Evolutionary conservation across 2,329 filamentous ascomycete species (phyloP), one percentile per base, ranked within the genome.

Genomic region (Calonectria hawksworthii): DNA sequence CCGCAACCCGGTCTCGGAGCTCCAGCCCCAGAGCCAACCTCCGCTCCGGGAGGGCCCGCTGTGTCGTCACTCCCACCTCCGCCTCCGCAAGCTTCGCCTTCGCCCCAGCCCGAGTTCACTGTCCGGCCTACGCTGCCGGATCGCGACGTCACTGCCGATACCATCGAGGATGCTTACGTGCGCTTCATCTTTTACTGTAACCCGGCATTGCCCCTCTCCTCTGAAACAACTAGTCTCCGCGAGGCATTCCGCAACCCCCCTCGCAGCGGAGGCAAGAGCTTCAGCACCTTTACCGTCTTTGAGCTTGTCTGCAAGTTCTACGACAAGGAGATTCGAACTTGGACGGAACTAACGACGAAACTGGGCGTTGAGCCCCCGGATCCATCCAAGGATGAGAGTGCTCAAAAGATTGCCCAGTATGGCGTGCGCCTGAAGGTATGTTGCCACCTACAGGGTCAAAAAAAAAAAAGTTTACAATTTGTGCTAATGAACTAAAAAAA

Each of bases 391-490:
- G 94, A 95, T 32, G 94, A 98, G 86, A 98, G 95, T 83, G 93
- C 94, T 2, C 96, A 98, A 83, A 98, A 98, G 84, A 94, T 98
- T 73, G 95, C 98, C 83, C 96, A 98, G 84, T 98, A 98, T 87
- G 95, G 95, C 54, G 96, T 98, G 61, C 91, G 96, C 73, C 87
- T 98, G 72, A 98, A 98, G 92, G 95, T 96, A 74, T 75, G 78
- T 65, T 66, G 52, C 41, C 26, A 34, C 38, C 59, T 16, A 64
- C 65, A 51, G n/a, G n/a, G n/a, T n/a, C 34, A 34, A 8, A 64
- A 50, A n/a, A 21, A 68, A 30, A 44, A n/a, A 68, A 54, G 36
- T 70, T 76, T 72, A 78, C 50, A 14, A 5, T 59, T n/a, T 28
- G 44, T 44, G 26, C 61, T 64, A 14, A 64, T 4, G 6, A 9